phyloP scores from a whole-genome alignment of 495 filamentous ascomycete species.

The Pyrenula aspistea region DNA sequence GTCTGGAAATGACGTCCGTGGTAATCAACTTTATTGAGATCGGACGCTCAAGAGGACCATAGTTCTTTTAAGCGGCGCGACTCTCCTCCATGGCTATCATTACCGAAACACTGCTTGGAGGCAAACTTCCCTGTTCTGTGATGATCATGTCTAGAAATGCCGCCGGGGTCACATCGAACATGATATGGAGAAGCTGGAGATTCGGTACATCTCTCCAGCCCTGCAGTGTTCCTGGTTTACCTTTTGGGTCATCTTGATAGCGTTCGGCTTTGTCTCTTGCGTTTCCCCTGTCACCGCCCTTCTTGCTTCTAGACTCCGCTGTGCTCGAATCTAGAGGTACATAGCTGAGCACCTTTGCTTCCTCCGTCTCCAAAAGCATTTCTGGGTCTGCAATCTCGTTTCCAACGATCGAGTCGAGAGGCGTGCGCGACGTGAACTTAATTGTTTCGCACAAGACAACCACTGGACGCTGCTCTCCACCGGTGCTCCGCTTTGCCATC shows the following conservation, averaged over 20 bases:
- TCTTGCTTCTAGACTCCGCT: conserved; percentile 17
- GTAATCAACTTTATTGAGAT: no score
- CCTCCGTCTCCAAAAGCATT: conserved; percentile 36
- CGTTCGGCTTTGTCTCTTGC: conserved; percentile 8
- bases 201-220: conserved; percentile 51
- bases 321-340: conserved; percentile 20
- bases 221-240: conserved; percentile 18
- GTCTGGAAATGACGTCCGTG: no score
- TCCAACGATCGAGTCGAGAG: conserved; percentile 79
- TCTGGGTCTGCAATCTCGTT: conserved; percentile 78
- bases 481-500: conserved; percentile 57
- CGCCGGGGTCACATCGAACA: conserved; percentile 92
- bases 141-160: conserved; percentile 80
- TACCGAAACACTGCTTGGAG: conserved; percentile 69
- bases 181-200: conserved; percentile 64
- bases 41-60: no score
- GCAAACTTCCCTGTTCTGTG: conserved; percentile 80
- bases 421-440: conserved; percentile 88
- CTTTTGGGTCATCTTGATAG: conserved; percentile 12
- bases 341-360: conserved; percentile 10
- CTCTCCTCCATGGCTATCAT: neutral
- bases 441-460: conserved; percentile 88
- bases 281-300: conserved; percentile 19
- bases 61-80: neutral
- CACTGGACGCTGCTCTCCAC: conserved; percentile 52